Conservation (phyloP, 2,329 filamentous ascomycete species). For the Sporothrix phasma region DNA sequence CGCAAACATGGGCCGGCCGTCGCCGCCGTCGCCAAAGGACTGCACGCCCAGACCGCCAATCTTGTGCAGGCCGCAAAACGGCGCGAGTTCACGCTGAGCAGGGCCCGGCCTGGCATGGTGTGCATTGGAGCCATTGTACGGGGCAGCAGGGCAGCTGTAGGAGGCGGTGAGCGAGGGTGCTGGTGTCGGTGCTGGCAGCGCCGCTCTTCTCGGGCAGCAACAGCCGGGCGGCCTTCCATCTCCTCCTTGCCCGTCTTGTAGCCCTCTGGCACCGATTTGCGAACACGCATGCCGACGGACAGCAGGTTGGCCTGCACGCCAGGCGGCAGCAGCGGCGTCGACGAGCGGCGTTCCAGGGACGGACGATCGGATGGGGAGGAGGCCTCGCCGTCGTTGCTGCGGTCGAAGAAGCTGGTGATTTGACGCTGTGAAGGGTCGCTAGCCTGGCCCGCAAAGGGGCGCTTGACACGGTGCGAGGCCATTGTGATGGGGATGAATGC, state of each 20-base stretch:
- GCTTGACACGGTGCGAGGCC: constrained; percentile 45
- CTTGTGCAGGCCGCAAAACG: constrained; percentile 73
- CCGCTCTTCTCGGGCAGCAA: background rate
- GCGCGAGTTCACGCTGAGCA: constrained; percentile 53
- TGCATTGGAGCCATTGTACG: constrained; percentile 17
- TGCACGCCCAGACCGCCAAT: constrained; percentile 59
- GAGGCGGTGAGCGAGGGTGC: background rate
- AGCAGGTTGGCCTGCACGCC: constrained; percentile 73
- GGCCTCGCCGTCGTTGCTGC: constrained; percentile 17
- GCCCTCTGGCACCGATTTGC: constrained; percentile 86
- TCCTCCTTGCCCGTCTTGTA: constrained; percentile 66
- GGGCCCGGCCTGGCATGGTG: background rate
- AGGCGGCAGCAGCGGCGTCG: constrained; percentile 46
- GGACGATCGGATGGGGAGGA: constrained; percentile 14
- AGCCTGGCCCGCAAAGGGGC: constrained; percentile 50
- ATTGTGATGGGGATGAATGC: background rate
- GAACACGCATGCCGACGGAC: constrained; percentile 85
- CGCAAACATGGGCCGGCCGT: constrained; percentile 16
- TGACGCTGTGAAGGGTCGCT: constrained; percentile 50
- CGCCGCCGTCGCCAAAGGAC: constrained; percentile 41
- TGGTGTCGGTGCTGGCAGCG: background rate
- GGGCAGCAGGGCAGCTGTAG: background rate
- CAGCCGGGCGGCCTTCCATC: background rate
- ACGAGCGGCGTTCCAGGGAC: background rate
- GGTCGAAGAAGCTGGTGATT: constrained; percentile 53